Percentiles rank a stretch among this genome's conserved stretches.
Evolutionary conservation across 2,329 filamentous ascomycete genomes (phyloP).

Genomic region (Stemphylium vesicarium): DNA sequence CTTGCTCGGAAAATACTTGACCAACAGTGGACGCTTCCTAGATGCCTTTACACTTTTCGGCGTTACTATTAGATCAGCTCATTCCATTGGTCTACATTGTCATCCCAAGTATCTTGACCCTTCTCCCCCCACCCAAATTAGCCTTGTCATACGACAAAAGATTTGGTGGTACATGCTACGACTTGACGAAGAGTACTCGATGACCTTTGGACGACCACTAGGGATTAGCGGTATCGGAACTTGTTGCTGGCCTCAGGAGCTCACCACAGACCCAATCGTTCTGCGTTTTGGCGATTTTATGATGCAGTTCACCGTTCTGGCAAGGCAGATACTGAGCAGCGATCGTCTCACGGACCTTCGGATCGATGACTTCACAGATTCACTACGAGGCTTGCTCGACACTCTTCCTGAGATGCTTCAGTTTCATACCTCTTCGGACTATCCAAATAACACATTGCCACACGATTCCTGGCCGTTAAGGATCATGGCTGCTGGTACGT

Average conservation of each 20-base stretch:
- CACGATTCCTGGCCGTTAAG: constrained; percentile 54
- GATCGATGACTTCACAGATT: constrained; percentile 57
- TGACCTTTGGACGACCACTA: constrained; percentile 56
- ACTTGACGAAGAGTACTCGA: constrained; percentile 59
- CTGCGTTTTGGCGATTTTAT: constrained; percentile 55
- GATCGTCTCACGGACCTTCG: constrained; percentile 51
- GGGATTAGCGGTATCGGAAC: constrained; percentile 59
- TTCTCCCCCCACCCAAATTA: constrained; percentile 48
- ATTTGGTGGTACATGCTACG: constrained; percentile 62
- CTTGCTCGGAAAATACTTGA: constrained; percentile 58
- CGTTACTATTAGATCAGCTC: constrained; percentile 56
- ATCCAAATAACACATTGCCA: constrained; percentile 47
- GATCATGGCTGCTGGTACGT: constrained; percentile 54
- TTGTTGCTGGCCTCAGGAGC: constrained; percentile 54
- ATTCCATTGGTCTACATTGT: constrained; percentile 58
- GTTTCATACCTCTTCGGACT: constrained; percentile 55
- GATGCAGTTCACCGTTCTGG: constrained; percentile 56
- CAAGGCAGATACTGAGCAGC: constrained; percentile 55
- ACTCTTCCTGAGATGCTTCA: constrained; percentile 57
- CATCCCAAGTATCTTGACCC: constrained; percentile 56
- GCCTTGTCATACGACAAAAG: constrained; percentile 52
- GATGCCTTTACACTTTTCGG: constrained; percentile 60
- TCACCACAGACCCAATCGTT: constrained; percentile 53
- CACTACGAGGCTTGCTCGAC: constrained; percentile 51
- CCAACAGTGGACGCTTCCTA: constrained; percentile 57